These are phyloP conservation scores for Aspergillus sp. DNA, from an alignment of 2,329 filamentous ascomycete genomes.

Conservation along the genomic window DNA sequence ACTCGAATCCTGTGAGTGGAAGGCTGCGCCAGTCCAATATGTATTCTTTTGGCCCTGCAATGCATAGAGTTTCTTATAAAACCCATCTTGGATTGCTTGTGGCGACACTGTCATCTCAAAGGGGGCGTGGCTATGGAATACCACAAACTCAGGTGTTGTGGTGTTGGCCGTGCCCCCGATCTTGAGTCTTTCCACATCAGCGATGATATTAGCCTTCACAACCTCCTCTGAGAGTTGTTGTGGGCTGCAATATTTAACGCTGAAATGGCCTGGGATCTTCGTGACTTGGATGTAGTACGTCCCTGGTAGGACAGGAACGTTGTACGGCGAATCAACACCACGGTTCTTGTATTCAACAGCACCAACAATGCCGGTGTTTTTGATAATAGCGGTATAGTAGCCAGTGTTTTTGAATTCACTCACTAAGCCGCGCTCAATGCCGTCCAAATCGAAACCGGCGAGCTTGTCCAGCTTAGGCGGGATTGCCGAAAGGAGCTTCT, in stretches of 20 bases:
- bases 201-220: background rate
- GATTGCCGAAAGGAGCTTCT: constrained; percentile 37
- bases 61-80: constrained; percentile 40
- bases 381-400: constrained; percentile 34
- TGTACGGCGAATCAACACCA: background rate
- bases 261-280: background rate
- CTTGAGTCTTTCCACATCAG: background rate
- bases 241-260: constrained; percentile 5
- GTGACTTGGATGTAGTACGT: constrained; percentile 9
- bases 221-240: constrained; percentile 1
- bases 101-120: constrained; percentile 34
- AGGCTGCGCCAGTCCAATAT: constrained; percentile 41
- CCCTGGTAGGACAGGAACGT: constrained; percentile 10
- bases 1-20: background rate
- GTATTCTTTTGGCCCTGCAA: constrained; percentile 46
- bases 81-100: constrained; percentile 39
- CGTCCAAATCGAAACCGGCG: constrained; percentile 30
- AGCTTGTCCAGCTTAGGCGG: constrained; percentile 37
- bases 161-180: background rate
- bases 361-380: constrained; percentile 25
- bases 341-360: constrained; percentile 5
- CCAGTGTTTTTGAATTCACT: constrained; percentile 19
- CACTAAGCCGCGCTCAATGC: constrained; percentile 32
- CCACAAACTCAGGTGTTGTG: constrained; percentile 27
- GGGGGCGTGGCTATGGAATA: constrained; percentile 36